A percentile compares a stretch with the other conserved stretches of the same genome.
These are phyloP conservation scores for Diplodia corticola DNA, from an alignment of 2,329 filamentous ascomycete genomes.

Conservation along the genomic window DNA sequence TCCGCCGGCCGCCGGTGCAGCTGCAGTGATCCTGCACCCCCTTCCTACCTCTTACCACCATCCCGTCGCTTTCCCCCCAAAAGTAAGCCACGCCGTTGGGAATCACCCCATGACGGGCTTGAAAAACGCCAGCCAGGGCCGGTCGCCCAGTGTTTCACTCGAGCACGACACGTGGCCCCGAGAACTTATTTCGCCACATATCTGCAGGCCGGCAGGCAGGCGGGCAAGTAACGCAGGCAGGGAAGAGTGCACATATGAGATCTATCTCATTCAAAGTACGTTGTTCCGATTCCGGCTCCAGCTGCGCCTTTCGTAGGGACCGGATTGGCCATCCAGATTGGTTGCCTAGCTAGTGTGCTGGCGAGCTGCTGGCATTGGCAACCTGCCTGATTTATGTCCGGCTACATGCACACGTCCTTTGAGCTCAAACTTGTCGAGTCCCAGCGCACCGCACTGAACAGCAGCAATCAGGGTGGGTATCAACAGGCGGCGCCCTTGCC, in stretches of 20 bases:
- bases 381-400: not conserved
- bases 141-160: not conserved
- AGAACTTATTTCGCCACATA: not conserved
- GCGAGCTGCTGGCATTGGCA: not conserved
- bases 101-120: not conserved
- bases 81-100: conserved; percentile 4
- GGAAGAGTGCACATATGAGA: conserved; percentile 10
- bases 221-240: not conserved
- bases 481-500: not conserved
- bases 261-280: conserved; percentile 16
- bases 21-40: not conserved
- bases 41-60: not conserved
- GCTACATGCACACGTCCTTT: not conserved
- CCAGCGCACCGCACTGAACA: not conserved
- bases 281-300: not conserved
- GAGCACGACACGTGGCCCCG: conserved; percentile 9
- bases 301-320: not conserved
- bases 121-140: not conserved
- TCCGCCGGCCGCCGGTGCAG: not conserved
- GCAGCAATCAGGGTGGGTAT: not conserved
- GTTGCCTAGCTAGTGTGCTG: not conserved
- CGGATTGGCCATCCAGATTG: not conserved
- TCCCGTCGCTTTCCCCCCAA: not conserved
- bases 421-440: not conserved
- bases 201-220: not conserved